These are phyloP conservation scores for Neltuma alba DNA, from an alignment of 306 rosid genomes.

Conservation along the genomic window DNA sequence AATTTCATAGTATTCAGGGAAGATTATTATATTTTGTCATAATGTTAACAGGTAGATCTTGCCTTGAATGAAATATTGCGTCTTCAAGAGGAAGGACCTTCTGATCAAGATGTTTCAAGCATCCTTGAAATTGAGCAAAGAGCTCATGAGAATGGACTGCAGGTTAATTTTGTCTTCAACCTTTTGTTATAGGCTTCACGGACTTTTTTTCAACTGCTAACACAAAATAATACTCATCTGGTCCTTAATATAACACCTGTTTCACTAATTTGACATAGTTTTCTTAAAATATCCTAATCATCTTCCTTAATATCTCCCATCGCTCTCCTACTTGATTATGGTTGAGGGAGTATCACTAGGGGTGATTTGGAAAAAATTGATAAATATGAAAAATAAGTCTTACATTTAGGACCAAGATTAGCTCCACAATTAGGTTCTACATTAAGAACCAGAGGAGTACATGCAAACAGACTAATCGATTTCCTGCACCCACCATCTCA, in stretches of 20 bases:
- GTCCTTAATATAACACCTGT: too few species aligned
- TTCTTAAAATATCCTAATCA: too few species aligned
- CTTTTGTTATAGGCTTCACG: conserved; percentile 28
- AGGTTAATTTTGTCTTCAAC: conserved; percentile 56
- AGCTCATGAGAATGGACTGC: conserved; percentile 96
- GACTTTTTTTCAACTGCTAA: conserved; percentile 24
- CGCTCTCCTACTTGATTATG: too few species aligned
- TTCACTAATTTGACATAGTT: too few species aligned
- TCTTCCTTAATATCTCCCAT: too few species aligned
- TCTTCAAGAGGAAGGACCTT: conserved; percentile 96
- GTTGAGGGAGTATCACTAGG: too few species aligned
- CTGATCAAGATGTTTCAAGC: conserved; percentile 77
- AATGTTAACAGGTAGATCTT: conserved; percentile 72
- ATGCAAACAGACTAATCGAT: not conserved
- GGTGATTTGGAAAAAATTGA: too few species aligned
- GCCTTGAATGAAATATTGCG: conserved; percentile 84
- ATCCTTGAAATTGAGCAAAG: conserved; percentile 95
- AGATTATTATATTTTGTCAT: conserved; percentile 37
- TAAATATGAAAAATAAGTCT: too few species aligned
- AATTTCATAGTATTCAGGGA: conserved; percentile 19
- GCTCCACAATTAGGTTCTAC: too few species aligned
- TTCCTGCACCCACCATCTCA: conserved; percentile 8
- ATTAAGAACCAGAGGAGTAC: too few species aligned
- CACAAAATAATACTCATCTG: conserved; percentile 27
- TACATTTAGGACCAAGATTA: too few species aligned